Percentiles rank a stretch among this genome's conserved stretches.
These are phyloP conservation scores for Trichophyton rubrum DNA, from an alignment of 2,329 filamentous ascomycete species.

Conservation along the genomic window DNA sequence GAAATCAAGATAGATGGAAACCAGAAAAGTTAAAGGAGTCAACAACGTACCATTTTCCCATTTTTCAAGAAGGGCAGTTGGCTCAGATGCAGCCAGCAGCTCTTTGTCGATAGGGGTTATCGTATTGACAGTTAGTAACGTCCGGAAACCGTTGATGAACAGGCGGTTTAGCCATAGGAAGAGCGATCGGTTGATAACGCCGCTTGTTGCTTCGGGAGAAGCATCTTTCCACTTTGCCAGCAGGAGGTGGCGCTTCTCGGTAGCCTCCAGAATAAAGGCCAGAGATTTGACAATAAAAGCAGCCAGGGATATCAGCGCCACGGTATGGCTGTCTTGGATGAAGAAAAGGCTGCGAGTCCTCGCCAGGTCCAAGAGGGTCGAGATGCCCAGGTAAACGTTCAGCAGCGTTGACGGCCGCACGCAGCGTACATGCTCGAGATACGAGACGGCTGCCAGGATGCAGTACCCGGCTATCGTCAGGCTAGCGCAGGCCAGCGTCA, in stretches of 20 bases:
- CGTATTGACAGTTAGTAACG: background rate
- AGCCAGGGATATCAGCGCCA: background rate
- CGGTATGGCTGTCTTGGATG: background rate
- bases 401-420: conserved; percentile 32
- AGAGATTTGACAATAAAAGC: background rate
- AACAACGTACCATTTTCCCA: background rate
- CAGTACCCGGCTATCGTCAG: background rate
- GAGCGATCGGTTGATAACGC: background rate
- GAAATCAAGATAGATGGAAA: no score
- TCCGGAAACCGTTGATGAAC: background rate
- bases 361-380: conserved; percentile 29
- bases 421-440: conserved; percentile 27
- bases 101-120: background rate
- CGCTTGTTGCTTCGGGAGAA: conserved; percentile 1
- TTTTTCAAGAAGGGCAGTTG: background rate
- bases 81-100: background rate
- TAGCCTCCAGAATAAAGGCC: background rate
- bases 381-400: conserved; percentile 30
- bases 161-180: conserved; percentile 1
- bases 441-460: conserved; percentile 3
- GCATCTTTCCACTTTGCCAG: background rate
- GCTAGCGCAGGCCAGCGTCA: background rate
- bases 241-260: background rate
- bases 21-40: background rate
- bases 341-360: conserved; percentile 23